A percentile compares a stretch with the other conserved stretches of the same genome.
Evolutionary conservation across 768 basidiomycete species (phyloP).

Genomic region (Hebeloma cylindrosporum): DNA sequence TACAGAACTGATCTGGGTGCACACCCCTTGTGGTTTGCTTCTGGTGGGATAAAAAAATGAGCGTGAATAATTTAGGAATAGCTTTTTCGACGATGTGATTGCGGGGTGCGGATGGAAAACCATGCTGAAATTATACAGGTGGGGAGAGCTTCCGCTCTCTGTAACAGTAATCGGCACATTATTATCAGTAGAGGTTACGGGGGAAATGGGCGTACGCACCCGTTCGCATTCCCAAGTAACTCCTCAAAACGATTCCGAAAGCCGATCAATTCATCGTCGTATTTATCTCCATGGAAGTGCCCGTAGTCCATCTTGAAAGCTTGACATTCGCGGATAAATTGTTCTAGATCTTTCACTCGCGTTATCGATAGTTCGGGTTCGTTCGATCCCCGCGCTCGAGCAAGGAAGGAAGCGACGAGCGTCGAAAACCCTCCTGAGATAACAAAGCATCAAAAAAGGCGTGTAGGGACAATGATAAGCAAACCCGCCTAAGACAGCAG

Average conservation of each 20-base stretch:
- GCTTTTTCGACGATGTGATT: neutral
- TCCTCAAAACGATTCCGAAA: slow-evolving; percentile 29
- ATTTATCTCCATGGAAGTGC: slow-evolving; percentile 34
- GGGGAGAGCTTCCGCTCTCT: slow-evolving; percentile 15
- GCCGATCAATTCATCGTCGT: slow-evolving; percentile 30
- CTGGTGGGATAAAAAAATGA: too few species aligned
- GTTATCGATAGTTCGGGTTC: slow-evolving; percentile 66
- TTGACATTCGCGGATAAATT: slow-evolving; percentile 61
- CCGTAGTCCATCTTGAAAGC: slow-evolving; percentile 62
- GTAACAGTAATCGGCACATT: neutral
- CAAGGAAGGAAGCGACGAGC: slow-evolving; percentile 69
- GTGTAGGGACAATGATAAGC: neutral
- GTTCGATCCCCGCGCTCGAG: slow-evolving; percentile 63
- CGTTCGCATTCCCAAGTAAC: slow-evolving; percentile 29
- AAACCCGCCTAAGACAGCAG: slow-evolving; percentile 37
- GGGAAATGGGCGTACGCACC: slow-evolving; percentile 15
- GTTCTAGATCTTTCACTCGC: slow-evolving; percentile 60
- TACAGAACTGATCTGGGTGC: too few species aligned
- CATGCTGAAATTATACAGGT: slow-evolving; percentile 1
- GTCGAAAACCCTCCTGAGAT: slow-evolving; percentile 62
- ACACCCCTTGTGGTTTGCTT: too few species aligned
- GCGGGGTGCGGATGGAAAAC: neutral
- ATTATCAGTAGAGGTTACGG: neutral
- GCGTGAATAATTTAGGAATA: too few species aligned
- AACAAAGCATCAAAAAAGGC: neutral